Percentiles rank a stretch among this genome's conserved stretches.
Evolutionary conservation across 768 basidiomycete genomes (phyloP).

Genomic region (Sistotremastrum niveocremeum): DNA sequence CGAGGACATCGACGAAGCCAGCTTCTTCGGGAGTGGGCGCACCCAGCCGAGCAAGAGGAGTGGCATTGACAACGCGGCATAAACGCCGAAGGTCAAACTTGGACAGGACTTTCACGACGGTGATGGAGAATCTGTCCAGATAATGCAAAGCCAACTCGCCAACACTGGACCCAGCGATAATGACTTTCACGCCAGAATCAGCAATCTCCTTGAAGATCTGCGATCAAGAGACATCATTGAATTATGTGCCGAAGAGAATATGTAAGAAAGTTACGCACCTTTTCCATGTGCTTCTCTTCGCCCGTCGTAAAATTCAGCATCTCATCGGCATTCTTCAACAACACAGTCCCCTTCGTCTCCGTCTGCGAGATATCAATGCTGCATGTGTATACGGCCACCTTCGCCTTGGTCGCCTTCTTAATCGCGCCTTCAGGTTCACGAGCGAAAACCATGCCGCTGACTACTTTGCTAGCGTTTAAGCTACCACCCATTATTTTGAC

Average conservation of each 20-base stretch:
- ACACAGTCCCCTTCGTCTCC: slow-evolving; percentile 96
- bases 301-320: slow-evolving; percentile 94
- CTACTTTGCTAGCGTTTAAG: slow-evolving; percentile 71
- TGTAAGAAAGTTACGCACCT: slow-evolving; percentile 25
- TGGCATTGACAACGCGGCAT: slow-evolving; percentile 91
- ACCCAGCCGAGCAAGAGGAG: slow-evolving; percentile 89
- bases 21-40: slow-evolving; percentile 95
- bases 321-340: slow-evolving; percentile 90
- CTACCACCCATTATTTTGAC: slow-evolving; percentile 98
- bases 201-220: slow-evolving; percentile 97
- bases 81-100: slow-evolving; percentile 94
- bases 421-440: slow-evolving; percentile 86
- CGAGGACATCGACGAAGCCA: slow-evolving; percentile 86
- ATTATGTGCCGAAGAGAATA: neutral
- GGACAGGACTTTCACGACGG: slow-evolving; percentile 92
- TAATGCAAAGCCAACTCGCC: slow-evolving; percentile 97
- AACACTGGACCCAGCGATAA: slow-evolving; percentile 85
- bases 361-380: slow-evolving; percentile 91
- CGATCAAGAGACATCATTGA: slow-evolving; percentile 1
- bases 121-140: slow-evolving; percentile 85
- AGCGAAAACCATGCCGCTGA: slow-evolving; percentile 97
- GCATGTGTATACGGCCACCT: slow-evolving; percentile 92
- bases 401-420: slow-evolving; percentile 73
- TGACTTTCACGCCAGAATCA: slow-evolving; percentile 84
- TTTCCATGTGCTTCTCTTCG: slow-evolving; percentile 94